Percentiles rank a stretch among this genome's conserved stretches.
These are phyloP conservation scores for Aspergillus nidulans DNA, from an alignment of 495 filamentous ascomycete genomes.

Conservation along the genomic window DNA sequence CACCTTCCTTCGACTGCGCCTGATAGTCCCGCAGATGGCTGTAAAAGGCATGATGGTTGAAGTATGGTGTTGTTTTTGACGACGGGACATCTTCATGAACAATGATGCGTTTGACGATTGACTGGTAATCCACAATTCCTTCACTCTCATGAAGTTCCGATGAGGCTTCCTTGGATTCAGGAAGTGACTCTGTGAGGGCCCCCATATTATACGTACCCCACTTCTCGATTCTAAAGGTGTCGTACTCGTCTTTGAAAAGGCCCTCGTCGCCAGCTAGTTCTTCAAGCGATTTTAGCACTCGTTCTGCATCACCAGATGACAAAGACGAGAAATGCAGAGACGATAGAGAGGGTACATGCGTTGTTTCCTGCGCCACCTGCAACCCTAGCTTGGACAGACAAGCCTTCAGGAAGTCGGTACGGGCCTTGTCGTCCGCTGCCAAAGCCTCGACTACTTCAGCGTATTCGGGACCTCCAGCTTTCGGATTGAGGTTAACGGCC, in stretches of 20 bases:
- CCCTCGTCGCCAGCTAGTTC: constrained; percentile 67
- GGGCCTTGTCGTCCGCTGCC: constrained; percentile 62
- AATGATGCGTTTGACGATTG: constrained; percentile 65
- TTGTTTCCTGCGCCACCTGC: constrained; percentile 62
- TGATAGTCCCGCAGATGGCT: constrained; percentile 66
- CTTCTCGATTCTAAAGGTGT: constrained; percentile 74
- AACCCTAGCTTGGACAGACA: constrained; percentile 81
- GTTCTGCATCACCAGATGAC: constrained; percentile 56
- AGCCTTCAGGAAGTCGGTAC: constrained; percentile 74
- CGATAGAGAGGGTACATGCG: constrained; percentile 75
- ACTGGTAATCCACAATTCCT: constrained; percentile 70
- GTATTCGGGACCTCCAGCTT: constrained; percentile 60
- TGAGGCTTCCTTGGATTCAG: constrained; percentile 20
- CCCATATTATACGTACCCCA: constrained; percentile 59
- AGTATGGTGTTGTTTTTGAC: constrained; percentile 75
- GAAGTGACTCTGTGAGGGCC: constrained; percentile 49
- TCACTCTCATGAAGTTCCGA: constrained; percentile 23
- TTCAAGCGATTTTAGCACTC: constrained; percentile 61
- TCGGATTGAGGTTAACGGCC: constrained; percentile 65
- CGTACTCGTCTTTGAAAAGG: constrained; percentile 78
- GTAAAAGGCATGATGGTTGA: constrained; percentile 80
- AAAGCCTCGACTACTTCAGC: constrained; percentile 63
- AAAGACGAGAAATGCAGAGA: constrained; percentile 77
- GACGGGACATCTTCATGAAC: constrained; percentile 68
- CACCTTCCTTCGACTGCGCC: constrained; percentile 46